A percentile compares a stretch with the other conserved stretches of the same genome.
These are phyloP conservation scores for Ophiosphaerella narmari DNA, from an alignment of 2,329 filamentous ascomycete species.

Conservation along the genomic window DNA sequence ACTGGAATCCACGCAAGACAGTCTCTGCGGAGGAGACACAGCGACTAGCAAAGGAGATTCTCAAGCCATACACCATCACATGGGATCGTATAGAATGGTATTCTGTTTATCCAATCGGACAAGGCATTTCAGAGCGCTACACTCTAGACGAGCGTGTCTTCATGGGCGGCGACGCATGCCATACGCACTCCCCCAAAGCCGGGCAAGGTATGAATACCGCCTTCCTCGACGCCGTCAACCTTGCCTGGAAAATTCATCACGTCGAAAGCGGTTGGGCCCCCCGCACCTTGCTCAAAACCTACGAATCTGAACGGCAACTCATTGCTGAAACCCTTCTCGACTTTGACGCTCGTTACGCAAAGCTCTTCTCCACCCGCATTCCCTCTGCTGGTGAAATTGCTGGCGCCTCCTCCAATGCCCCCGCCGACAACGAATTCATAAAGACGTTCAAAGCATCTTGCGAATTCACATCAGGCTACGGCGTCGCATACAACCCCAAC, in stretches of 20 bases:
- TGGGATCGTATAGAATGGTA: conserved; percentile 71
- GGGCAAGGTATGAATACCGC: conserved; percentile 68
- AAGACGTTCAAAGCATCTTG: conserved; percentile 89
- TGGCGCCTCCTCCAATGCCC: conserved; percentile 56
- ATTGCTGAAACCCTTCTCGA: conserved; percentile 82
- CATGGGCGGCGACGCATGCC: conserved; percentile 68
- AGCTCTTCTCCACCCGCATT: conserved; percentile 80
- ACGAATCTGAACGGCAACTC: conserved; percentile 82
- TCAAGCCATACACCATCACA: conserved; percentile 63
- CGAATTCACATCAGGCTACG: conserved; percentile 91
- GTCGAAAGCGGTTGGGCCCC: conserved; percentile 83
- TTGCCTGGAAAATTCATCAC: conserved; percentile 95
- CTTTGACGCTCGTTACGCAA: conserved; percentile 89
- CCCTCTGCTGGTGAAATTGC: conserved; percentile 75
- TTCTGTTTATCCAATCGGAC: conserved; percentile 68
- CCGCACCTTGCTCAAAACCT: conserved; percentile 77
- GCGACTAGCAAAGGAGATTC: conserved; percentile 60
- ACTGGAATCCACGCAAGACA: conserved; percentile 65
- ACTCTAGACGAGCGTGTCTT: conserved; percentile 68
- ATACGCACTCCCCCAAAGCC: conserved; percentile 67
- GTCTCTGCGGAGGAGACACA: conserved; percentile 65
- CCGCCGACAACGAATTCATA: conserved; percentile 75
- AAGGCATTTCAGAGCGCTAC: conserved; percentile 68
- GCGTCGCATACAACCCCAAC: conserved; percentile 83
- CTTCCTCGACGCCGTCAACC: conserved; percentile 72